Evolutionary conservation across 176 grass and related monocot species (phyloP), one percentile per base, ranked within the genome.

Genomic region (Carex pumila): DNA sequence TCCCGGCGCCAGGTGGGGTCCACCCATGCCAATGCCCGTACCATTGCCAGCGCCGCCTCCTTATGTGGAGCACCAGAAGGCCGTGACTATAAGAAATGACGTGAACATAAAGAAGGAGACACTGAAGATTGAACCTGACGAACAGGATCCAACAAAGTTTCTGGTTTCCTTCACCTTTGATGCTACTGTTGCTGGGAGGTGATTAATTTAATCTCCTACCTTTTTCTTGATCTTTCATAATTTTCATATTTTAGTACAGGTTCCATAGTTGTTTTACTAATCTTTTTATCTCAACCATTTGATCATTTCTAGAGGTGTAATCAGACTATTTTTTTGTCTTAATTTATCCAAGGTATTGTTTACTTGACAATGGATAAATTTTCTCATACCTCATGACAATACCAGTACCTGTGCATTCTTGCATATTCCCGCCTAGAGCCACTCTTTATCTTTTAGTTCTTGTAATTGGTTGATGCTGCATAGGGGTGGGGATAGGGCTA

Each of bases 51-150:
- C 85, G 81, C 89, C 92, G 36, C 81, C 86, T 79, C 91, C 92
- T 1, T 98, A 90, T 65, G 91, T 98, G 21, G 92, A 98, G 92
- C 92, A 98, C 85, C 95, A 98, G 86, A 94, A 93, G 89, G 95
- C 92, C 0, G 86, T 95, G 32, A 98, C 95, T 50, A 95, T 98
- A 68, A 88, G 92, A 73, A 98, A 98, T 65, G 95, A 98, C 58
- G 76, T 98, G 64, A 98, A 95, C 82, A 91, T 98, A 83, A 98
- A 93, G 86, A 98, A 98, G 92, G 95, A 95, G 65, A 98, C 89
- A n/a, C 89, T 98, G 17, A 90, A 87, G 86, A 81, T 98, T n/a
- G 92, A 98, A 50, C 89, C 83, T 18, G 95, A 98, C 15, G 86
- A 98, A 22, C 81, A 87, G 57, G 91, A 89, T 7, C 84, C 89